Evolutionary conservation across 345 rosid species (phyloP), one percentile per base, ranked within the genome.

Genomic region (Isatis tinctoria): DNA sequence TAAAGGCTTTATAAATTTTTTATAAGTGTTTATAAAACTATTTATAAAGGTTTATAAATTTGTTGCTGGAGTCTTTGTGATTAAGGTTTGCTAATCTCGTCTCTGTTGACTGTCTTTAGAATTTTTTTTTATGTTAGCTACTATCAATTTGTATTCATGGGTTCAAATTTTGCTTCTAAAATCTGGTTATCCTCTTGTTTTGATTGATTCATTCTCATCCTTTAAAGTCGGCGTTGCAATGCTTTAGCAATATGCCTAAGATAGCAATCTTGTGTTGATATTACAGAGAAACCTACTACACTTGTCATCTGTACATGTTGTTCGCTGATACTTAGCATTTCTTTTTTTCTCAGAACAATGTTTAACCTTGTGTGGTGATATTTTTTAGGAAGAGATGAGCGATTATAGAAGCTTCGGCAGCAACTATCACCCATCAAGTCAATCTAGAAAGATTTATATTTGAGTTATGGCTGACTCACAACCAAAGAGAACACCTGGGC

Each of bases 361-460:
- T 12, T 61, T 75, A 51, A 37, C 13, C n/a, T 49, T 52, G 10
- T 69, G 54, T 51, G 70, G 35, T 65, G 59, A 44, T 60, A 1
- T n/a, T 12, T 33, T 79, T 79, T 74, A 86, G 92, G 92, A 82
- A 73, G 81, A 58, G 60, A 82, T 84, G 88, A 85, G 80, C 36
- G 84, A 82, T 10, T 69, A 74, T 60, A 87, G 84, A 43, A 92
- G 91, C 77, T 79, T 79, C 63, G 90, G 88, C 67, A 85, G 88
- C 73, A 74, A 76, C 75, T 81, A 52, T 70, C 82, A 49, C 71
- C 90, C 82, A 20, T 83, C 86, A 56, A 90, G 93, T 78, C 97
- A 90, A 60, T 75, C 86, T 30, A 87, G 92, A 73, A 95, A 95
- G 87, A 83, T 90, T 27, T 92, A 96, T 22, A 85, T 95, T 32